A percentile compares a stretch with the other conserved stretches of the same genome.
phyloP scores from a whole-genome alignment of 2,329 filamentous ascomycete species.

The Clarireedia sp. region DNA sequence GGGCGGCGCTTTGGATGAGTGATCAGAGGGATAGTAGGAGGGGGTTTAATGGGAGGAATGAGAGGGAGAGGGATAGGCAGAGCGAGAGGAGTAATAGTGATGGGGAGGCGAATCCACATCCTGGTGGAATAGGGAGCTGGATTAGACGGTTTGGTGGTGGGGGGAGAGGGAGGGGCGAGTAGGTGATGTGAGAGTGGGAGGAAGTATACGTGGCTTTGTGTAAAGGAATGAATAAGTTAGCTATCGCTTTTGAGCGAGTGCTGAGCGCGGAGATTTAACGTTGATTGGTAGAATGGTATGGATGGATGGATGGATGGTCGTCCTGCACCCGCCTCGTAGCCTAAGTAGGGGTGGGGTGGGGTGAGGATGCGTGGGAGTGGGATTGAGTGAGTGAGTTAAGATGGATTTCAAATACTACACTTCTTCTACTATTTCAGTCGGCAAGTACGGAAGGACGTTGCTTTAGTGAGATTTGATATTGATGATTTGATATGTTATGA shows the following conservation, averaged over 20 bases:
- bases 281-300: background rate
- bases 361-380: too few species aligned
- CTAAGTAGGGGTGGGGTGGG: too few species aligned
- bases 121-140: slow-evolving; percentile 13
- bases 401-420: too few species aligned
- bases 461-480: background rate
- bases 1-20: background rate
- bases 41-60: background rate
- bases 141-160: slow-evolving; percentile 20
- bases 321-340: too few species aligned
- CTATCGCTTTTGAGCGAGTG: too few species aligned
- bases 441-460: background rate
- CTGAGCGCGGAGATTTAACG: too few species aligned
- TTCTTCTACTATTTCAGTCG: background rate
- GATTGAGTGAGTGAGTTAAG: too few species aligned
- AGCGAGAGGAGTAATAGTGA: slow-evolving; percentile 24
- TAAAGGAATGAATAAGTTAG: too few species aligned
- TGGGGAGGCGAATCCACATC: slow-evolving; percentile 11
- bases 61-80: background rate
- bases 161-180: background rate
- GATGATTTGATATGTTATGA: background rate
- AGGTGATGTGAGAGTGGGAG: background rate
- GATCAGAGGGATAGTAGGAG: slow-evolving; percentile 7
- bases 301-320: background rate
- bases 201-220: background rate